Evolutionary conservation across 2,329 filamentous ascomycete genomes (phyloP).

Genomic region (Biscogniauxia marginata): DNA sequence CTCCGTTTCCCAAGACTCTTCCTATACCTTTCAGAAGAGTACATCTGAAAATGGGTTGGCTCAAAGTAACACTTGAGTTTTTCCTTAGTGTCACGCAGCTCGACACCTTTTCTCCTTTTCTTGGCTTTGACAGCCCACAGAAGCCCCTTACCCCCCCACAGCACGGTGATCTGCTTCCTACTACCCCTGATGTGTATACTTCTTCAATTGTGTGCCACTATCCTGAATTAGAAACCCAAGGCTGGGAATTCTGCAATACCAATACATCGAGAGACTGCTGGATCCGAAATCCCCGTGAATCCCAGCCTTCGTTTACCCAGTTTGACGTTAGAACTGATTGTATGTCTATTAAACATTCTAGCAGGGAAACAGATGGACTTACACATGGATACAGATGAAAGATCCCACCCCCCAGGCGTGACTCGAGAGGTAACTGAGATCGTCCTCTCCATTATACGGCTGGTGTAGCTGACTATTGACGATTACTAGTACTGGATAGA

Average conservation of each 20-base stretch:
- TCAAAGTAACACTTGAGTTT: slow-evolving; percentile 16
- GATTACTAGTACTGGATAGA: slow-evolving; percentile 15
- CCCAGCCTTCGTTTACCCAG: slow-evolving; percentile 11
- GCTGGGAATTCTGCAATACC: slow-evolving; percentile 20
- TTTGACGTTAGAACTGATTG: slow-evolving; percentile 18
- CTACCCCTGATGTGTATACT: not conserved
- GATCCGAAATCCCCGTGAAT: slow-evolving; percentile 15
- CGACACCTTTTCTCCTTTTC: slow-evolving; percentile 5
- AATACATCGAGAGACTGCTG: slow-evolving; percentile 18
- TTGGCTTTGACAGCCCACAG: slow-evolving; percentile 7
- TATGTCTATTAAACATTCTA: slow-evolving; percentile 1
- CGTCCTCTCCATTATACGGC: not conserved
- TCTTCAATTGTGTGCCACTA: slow-evolving; percentile 15
- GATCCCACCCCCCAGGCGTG: slow-evolving; percentile 3
- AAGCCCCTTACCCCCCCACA: slow-evolving; percentile 9
- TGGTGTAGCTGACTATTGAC: not conserved
- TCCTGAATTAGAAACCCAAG: slow-evolving; percentile 15
- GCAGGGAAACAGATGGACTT: not conserved
- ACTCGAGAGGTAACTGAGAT: slow-evolving; percentile 7
- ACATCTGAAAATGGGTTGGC: slow-evolving; percentile 14
- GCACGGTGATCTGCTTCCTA: not conserved
- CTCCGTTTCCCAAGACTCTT: no score
- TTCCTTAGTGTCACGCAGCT: slow-evolving; percentile 13
- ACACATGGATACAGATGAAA: slow-evolving; percentile 7
- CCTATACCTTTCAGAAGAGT: not conserved